Percentiles rank a stretch among this genome's conserved stretches.
phyloP scores from a whole-genome alignment of 768 basidiomycete species.

The Kwoniella europaea region DNA sequence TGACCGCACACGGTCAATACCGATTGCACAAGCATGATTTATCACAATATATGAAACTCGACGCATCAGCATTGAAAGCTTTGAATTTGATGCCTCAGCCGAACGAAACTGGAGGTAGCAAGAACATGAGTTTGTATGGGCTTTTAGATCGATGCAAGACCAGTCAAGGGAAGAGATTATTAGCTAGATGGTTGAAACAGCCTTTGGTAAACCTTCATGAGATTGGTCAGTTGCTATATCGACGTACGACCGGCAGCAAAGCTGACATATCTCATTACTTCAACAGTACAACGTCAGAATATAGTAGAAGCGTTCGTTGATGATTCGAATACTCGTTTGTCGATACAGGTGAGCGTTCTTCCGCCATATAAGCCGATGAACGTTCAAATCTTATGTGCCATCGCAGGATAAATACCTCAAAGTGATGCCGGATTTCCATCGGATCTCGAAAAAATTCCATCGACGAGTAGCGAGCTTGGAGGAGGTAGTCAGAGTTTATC shows the following conservation, averaged over 20 bases:
- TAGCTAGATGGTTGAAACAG: constrained; percentile 94
- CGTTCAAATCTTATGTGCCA: too few relatives aligned
- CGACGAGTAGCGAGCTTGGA: constrained; percentile 81
- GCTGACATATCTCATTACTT: too few relatives aligned
- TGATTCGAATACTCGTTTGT: constrained; percentile 68
- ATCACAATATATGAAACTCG: constrained; percentile 91
- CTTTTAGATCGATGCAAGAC: constrained; percentile 95
- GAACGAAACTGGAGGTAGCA: constrained; percentile 68
- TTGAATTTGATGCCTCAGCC: constrained; percentile 80
- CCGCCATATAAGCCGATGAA: too few relatives aligned
- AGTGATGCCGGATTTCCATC: constrained; percentile 89
- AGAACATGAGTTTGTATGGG: constrained; percentile 85
- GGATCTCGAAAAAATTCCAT: constrained; percentile 89
- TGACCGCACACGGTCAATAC: constrained; percentile 78
- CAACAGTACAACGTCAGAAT: constrained; percentile 77
- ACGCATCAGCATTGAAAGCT: constrained; percentile 90
- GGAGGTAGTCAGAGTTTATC: constrained; percentile 94
- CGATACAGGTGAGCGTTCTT: constrained; percentile 68
- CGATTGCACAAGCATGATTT: constrained; percentile 85
- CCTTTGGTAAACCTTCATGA: constrained; percentile 92
- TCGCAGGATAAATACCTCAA: constrained; percentile 82
- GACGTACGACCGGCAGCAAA: not conserved
- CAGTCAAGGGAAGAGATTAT: constrained; percentile 82
- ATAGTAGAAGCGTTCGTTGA: constrained; percentile 86
- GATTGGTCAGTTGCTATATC: constrained; percentile 68